Base-by-base conservation (phyloP, 2,329 filamentous ascomycete genomes). In the Myriosclerotinia scirpicola region DNA sequence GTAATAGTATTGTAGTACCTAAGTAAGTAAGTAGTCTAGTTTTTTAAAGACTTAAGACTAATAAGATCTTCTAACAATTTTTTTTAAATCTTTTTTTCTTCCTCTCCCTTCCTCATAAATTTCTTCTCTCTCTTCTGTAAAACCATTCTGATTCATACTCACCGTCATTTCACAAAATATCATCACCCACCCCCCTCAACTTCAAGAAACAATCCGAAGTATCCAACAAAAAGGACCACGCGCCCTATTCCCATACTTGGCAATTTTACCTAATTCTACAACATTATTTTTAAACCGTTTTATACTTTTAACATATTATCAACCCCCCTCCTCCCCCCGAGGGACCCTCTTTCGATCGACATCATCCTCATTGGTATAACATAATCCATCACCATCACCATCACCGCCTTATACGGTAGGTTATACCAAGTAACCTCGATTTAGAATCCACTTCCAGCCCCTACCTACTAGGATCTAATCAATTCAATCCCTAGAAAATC, bases 401-500 rank as follows among this genome's bases (percentile, higher is more conserved):
- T 26, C 26, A 55, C 61, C 61, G 60, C 60, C 60, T 63, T n/a
- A 46, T 15, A 20, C n/a, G n/a, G n/a, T n/a, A n/a, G n/a, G n/a
- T 58, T 44, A 20, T 50, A 50, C 56, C 44, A 20, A 60, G 46
- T 22, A 22, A 14, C n/a, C 46, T 50, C 46, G 2, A 46, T 58
- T 42, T 7, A 36, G 42, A 58, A 59, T 56, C 62, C 62, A 65
- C 53, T 58, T 65, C 62, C 53, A 40, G 62, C 62, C 62, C 62
- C 42, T 58, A 53, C 30, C 34, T 50, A 58, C 62, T 48, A 56
- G 62, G 53, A 64, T 64, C n/a, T 64, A 26, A 54, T 34, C 50
- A 40, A 40, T 26, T 54, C 48, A 54, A 30, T 54, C 14, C 26
- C 40, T 5, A 22, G 30, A 50, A 64, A 40, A 30, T 64, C 40